Percentiles rank a stretch among this genome's conserved stretches.
Conservation (phyloP, 257 asterid species). For the Scutellaria baicalensis region DNA sequence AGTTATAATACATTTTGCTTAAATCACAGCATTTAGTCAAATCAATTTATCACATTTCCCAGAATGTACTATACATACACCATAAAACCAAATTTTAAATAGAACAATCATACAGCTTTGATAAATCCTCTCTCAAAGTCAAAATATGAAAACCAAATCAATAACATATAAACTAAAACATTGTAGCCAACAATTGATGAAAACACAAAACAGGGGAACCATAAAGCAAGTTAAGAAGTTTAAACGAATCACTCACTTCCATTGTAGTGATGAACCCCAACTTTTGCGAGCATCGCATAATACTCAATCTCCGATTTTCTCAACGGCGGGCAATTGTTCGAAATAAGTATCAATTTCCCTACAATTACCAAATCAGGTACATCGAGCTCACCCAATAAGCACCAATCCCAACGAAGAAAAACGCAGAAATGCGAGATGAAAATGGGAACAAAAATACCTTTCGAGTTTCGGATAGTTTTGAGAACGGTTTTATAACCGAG, state of each 20-base stretch:
- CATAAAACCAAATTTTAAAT: background rate
- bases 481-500: slow-evolving; percentile 56
- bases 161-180: background rate
- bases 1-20: background rate
- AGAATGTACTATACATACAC: too few species aligned
- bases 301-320: slow-evolving; percentile 42
- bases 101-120: background rate
- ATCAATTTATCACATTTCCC: too few species aligned
- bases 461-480: slow-evolving; percentile 41
- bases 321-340: slow-evolving; percentile 45
- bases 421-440: background rate
- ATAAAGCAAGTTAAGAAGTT: background rate
- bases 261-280: slow-evolving; percentile 41
- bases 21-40: background rate
- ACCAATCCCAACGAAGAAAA: background rate
- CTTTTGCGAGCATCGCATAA: slow-evolving; percentile 39
- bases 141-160: background rate
- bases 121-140: background rate
- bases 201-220: background rate
- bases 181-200: background rate
- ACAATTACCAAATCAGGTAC: background rate
- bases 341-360: slow-evolving; percentile 39
- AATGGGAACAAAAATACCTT: slow-evolving; percentile 17
- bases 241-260: slow-evolving; percentile 26
- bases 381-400: background rate